These are phyloP conservation scores for Bassia scoparia DNA, from an alignment of 148 eudicot species.

Conservation along the genomic window DNA sequence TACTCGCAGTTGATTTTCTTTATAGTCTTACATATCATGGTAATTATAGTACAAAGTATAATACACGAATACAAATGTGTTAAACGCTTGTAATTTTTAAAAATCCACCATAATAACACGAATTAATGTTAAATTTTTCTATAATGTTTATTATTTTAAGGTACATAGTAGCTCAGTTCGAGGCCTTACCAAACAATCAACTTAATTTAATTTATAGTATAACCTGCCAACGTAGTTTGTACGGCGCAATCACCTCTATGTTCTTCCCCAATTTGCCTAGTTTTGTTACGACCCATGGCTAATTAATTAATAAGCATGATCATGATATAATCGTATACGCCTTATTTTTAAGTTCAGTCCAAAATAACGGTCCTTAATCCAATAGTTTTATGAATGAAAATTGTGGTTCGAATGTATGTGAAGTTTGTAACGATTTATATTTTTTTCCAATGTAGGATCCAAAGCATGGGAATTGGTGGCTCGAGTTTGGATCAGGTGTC, in stretches of 20 bases:
- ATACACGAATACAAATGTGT: no score
- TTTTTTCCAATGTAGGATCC: conserved; percentile 50
- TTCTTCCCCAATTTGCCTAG: conserved; percentile 18
- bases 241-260: conserved; percentile 17
- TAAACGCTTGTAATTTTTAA: no score
- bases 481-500: conserved; percentile 74
- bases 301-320: conserved; percentile 7
- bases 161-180: background rate
- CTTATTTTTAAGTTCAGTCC: no score
- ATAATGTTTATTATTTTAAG: background rate
- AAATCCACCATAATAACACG: no score
- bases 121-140: no score
- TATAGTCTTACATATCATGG: no score
- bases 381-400: no score
- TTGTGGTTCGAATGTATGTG: no score
- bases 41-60: no score
- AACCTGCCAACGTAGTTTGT: conserved; percentile 25
- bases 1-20: no score
- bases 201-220: conserved; percentile 9
- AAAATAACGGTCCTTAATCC: no score
- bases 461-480: conserved; percentile 95
- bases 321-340: background rate
- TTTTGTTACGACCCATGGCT: conserved; percentile 23
- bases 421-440: background rate
- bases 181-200: no score